Conservation (phyloP, 164 flowering plant species). For the Santalum album region DNA sequence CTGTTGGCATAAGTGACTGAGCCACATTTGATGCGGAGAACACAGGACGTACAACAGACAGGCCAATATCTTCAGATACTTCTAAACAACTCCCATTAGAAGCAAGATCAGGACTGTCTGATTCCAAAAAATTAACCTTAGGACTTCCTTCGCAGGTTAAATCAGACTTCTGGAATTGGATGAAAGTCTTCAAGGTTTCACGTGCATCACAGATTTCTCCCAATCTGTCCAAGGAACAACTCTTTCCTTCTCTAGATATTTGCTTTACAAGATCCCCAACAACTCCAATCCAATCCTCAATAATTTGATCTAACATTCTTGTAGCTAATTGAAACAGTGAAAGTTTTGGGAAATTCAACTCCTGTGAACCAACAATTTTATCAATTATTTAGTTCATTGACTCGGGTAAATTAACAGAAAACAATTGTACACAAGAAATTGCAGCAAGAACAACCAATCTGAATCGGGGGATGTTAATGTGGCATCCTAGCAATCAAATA, state of each 20-base stretch:
- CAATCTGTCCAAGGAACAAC: constrained; percentile 6
- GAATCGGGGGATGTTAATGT: too few species aligned
- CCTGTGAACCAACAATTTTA: constrained; percentile 23
- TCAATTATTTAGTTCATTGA: neutral
- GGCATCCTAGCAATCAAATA: too few species aligned
- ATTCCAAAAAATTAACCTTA: constrained; percentile 7
- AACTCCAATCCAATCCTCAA: constrained; percentile 12
- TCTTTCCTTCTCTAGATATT: constrained; percentile 5
- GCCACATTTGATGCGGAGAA: constrained; percentile 8
- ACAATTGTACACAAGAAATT: neutral
- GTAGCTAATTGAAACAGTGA: constrained; percentile 15
- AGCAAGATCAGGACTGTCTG: constrained; percentile 11
- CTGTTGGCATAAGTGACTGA: constrained; percentile 12
- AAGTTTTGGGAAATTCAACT: constrained; percentile 15
- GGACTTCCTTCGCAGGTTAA: constrained; percentile 15
- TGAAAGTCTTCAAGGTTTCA: constrained; percentile 11
- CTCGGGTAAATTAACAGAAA: neutral
- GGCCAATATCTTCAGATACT: constrained; percentile 11
- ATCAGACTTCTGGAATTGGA: constrained; percentile 13
- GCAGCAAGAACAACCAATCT: too few species aligned
- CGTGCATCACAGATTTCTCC: constrained; percentile 8
- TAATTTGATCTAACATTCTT: constrained; percentile 7
- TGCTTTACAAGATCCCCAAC: constrained; percentile 9
- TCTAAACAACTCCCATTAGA: constrained; percentile 7
- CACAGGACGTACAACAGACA: constrained; percentile 9